These are phyloP conservation scores for Pochonia chlamydosporia DNA, from an alignment of 2,329 filamentous ascomycete genomes.

Conservation along the genomic window DNA sequence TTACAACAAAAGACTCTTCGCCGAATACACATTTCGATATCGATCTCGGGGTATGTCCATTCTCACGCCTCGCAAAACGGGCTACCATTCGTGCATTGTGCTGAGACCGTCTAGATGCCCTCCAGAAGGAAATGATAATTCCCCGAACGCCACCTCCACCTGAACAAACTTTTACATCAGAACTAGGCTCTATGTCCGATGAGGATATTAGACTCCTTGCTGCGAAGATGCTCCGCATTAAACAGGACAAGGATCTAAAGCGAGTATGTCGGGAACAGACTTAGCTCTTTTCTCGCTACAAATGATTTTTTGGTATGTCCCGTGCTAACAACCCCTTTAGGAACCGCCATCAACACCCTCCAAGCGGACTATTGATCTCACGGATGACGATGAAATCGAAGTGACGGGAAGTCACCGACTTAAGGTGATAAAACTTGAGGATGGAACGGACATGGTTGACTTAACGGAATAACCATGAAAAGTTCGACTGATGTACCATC, in stretches of 20 bases:
- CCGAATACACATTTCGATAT: conserved; percentile 14
- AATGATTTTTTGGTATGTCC: no score
- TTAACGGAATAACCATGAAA: neutral
- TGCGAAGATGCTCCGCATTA: conserved; percentile 10
- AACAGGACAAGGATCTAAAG: conserved; percentile 4
- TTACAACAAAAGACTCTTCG: neutral
- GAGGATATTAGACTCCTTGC: conserved; percentile 16
- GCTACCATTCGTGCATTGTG: neutral
- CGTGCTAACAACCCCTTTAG: neutral
- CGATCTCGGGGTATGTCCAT: conserved; percentile 15
- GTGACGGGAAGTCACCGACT: neutral
- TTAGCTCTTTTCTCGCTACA: no score
- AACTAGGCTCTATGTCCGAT: conserved; percentile 10
- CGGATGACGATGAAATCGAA: conserved; percentile 1
- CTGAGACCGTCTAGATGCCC: conserved; percentile 11
- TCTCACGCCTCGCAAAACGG: neutral
- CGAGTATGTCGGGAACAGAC: no score
- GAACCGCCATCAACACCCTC: neutral
- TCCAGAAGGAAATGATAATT: conserved; percentile 17
- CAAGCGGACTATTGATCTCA: conserved; percentile 10
- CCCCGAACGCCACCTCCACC: conserved; percentile 11
- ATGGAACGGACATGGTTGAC: neutral
- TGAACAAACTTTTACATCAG: neutral
- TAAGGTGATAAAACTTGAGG: neutral
- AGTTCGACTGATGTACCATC: no score